Base-by-base conservation (phyloP, 352 stramenopile genomes). In the Elongisporangium anandrum region DNA sequence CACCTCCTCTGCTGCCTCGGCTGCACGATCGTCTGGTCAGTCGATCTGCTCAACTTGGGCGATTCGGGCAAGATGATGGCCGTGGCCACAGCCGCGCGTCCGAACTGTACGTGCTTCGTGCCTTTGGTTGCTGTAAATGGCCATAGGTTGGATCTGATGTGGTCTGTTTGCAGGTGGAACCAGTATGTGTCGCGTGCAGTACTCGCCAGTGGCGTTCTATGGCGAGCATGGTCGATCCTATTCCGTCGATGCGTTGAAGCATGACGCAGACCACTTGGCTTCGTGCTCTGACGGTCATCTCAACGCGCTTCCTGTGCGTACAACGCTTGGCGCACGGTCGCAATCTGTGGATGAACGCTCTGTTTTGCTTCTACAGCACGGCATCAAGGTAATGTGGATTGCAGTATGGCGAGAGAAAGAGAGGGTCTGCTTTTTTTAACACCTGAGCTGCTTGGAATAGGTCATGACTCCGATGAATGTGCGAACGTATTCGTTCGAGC, bases 21-120 rank as follows among this genome's bases (percentile, higher is more conserved):
- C 47, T 88, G 76, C 59, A 72, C 77, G 56, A 56, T 88, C 57
- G 72, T 88, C 10, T 87, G 79, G 79, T 72, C 61, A 26, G 73
- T 88, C 20, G 79, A 86, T 53, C 63, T 85, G 22, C 58, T 87
- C 23, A 89, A 84, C 58, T 70, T 89, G 59, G 79, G 77, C 60
- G 78, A 84, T 63, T 87, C 76, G 21, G 75, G 68, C 57, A 82
- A 87, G 63, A 75, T 87, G 65, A 87, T 89, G 73, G 77, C 79
- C 1, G 79, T 87, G 52, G 74, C 76, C 4, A 85, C 70, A 56
- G 76, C 76, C 1, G 79, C 79, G 2, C 66, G 74, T 3, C 76
- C 79, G 3, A 75, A 86, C 52, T 72, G 78, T 85, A 70, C 64
- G 75, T 72, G 23, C 13, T 16, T 17, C 2, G 10, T 45, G 9